These are phyloP conservation scores for Penicillium nordicum DNA, from an alignment of 2,329 filamentous ascomycete genomes.

Conservation along the genomic window DNA sequence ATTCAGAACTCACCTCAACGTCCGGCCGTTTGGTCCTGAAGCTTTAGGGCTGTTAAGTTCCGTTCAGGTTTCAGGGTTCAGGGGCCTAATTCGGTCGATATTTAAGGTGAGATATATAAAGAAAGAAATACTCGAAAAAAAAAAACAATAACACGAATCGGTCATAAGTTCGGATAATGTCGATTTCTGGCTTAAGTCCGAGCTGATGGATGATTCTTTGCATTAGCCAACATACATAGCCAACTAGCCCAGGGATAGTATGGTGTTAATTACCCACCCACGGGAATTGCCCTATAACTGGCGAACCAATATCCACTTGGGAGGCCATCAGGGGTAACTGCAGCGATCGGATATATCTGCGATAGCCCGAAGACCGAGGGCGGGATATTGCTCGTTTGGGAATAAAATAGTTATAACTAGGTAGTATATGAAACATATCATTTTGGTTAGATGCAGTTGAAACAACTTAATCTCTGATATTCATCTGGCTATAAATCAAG, in stretches of 20 bases:
- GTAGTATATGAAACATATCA: not conserved
- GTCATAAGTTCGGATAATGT: not conserved
- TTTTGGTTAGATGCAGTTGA: not conserved
- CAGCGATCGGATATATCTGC: not conserved
- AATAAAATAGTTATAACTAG: too few species aligned
- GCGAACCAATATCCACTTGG: too few species aligned
- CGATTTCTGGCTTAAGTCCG: not conserved
- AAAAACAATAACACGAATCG: not conserved
- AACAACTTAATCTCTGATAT: not conserved
- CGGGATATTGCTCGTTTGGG: not conserved
- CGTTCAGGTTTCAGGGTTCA: not conserved
- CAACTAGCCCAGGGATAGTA: too few species aligned
- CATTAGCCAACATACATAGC: too few species aligned
- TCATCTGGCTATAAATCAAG: too few species aligned
- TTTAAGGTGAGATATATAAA: not conserved
- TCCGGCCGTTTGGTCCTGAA: not conserved
- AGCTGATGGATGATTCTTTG: too few species aligned
- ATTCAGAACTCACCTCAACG: constrained; percentile 2
- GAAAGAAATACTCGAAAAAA: not conserved
- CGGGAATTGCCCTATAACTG: too few species aligned
- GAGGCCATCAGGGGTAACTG: not conserved
- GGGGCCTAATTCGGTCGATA: not conserved
- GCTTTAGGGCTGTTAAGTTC: not conserved
- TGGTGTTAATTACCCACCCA: too few species aligned
- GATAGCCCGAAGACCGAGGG: not conserved